Evolutionary conservation across 1,139 yeast species (phyloP).

Genomic region (Scheffersomyces insectosa): DNA sequence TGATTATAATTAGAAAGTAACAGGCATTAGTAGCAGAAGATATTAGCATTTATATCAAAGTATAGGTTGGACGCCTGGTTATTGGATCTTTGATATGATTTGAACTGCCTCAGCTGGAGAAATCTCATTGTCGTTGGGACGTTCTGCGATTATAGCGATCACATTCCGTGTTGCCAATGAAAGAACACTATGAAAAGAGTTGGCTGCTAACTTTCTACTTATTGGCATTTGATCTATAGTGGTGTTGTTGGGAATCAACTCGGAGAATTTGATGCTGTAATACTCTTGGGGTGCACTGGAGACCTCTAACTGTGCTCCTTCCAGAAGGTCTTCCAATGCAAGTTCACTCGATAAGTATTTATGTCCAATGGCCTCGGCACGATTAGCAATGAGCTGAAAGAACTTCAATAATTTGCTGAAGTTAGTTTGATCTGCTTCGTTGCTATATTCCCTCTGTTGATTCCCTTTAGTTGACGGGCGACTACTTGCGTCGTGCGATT

Average conservation of each 20-base stretch:
- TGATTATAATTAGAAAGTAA: no score
- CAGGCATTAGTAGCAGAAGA: no score
- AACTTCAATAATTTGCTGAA: background rate
- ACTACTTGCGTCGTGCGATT: background rate
- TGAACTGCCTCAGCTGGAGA: no score
- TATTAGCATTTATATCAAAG: no score
- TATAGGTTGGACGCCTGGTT: no score
- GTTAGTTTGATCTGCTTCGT: background rate
- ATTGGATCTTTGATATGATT: no score
- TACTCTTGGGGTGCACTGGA: background rate
- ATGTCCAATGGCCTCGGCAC: background rate
- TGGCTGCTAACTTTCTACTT: constrained; percentile 31
- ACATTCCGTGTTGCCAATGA: constrained; percentile 29
- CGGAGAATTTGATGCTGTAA: constrained; percentile 14
- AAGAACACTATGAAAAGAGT: constrained; percentile 39
- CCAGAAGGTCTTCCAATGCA: no score
- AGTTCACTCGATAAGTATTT: background rate
- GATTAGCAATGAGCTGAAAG: background rate
- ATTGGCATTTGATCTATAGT: constrained; percentile 14
- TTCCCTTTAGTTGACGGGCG: background rate
- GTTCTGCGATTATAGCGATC: no score
- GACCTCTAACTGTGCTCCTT: background rate
- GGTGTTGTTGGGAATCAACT: constrained; percentile 18
- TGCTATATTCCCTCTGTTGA: background rate
- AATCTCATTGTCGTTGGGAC: no score